Conservation (phyloP, 2,329 filamentous ascomycete genomes). For the Cladobotryum mycophilum region DNA sequence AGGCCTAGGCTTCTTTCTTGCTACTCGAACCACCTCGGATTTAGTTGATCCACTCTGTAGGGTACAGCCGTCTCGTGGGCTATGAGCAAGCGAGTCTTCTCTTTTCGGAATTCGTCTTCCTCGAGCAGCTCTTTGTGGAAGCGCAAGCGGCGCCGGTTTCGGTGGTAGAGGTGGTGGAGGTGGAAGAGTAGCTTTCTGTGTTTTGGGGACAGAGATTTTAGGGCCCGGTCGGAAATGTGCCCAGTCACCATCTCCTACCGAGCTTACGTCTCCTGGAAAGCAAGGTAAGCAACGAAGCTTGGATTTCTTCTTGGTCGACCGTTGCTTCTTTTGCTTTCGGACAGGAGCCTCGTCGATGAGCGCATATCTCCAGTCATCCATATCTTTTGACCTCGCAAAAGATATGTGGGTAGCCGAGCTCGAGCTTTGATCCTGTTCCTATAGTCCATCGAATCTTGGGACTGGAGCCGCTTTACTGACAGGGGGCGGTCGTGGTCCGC, state of each 20-base stretch:
- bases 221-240: constrained; percentile 16
- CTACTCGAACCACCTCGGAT: neutral
- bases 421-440: constrained; percentile 15
- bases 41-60: neutral
- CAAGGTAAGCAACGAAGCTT: constrained; percentile 25
- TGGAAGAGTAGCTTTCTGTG: neutral
- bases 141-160: constrained; percentile 8
- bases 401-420: constrained; percentile 26
- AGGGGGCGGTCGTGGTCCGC: neutral
- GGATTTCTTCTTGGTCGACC: constrained; percentile 2
- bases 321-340: constrained; percentile 16
- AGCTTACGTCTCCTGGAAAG: constrained; percentile 18
- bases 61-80: constrained; percentile 1
- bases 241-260: constrained; percentile 20
- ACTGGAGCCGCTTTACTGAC: constrained; percentile 8
- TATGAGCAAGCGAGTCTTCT: constrained; percentile 8
- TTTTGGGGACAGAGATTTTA: neutral
- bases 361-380: constrained; percentile 29
- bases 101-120: neutral
- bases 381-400: constrained; percentile 23
- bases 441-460: constrained; percentile 25
- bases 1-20: neutral
- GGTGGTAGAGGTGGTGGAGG: constrained; percentile 8
- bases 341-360: constrained; percentile 26
- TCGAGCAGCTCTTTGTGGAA: neutral